Conservation (phyloP, 2,329 filamentous ascomycete genomes). For the Curvularia lunata region DNA sequence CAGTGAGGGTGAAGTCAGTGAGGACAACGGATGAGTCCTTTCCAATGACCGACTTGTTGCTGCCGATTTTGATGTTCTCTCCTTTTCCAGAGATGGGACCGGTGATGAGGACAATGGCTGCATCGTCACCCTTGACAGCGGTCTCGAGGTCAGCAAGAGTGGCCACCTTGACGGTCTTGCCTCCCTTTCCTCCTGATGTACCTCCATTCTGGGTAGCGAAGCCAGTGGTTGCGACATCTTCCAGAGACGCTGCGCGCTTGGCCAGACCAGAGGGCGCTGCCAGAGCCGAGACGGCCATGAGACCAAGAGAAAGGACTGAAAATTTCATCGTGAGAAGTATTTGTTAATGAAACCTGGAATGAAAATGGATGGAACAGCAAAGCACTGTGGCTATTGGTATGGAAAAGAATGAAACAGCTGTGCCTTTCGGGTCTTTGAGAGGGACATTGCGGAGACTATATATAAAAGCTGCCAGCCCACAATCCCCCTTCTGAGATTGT, state of each 20-base stretch:
- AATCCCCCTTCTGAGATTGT: not conserved
- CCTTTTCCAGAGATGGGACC: slow-evolving; percentile 53
- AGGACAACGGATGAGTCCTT: slow-evolving; percentile 55
- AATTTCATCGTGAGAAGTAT: slow-evolving; percentile 36
- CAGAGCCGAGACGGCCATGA: slow-evolving; percentile 41
- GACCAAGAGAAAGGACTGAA: slow-evolving; percentile 38
- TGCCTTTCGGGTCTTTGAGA: slow-evolving; percentile 12
- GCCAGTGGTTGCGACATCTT: slow-evolving; percentile 39
- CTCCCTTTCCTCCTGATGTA: slow-evolving; percentile 50
- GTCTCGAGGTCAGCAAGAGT: slow-evolving; percentile 50
- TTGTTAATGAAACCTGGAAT: slow-evolving; percentile 18
- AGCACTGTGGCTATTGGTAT: slow-evolving; percentile 18
- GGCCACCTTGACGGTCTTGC: slow-evolving; percentile 45
- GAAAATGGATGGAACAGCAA: slow-evolving; percentile 23
- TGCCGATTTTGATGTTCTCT: slow-evolving; percentile 54
- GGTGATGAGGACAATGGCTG: slow-evolving; percentile 56
- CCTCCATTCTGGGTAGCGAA: slow-evolving; percentile 46
- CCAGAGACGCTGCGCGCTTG: slow-evolving; percentile 38
- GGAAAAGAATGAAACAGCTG: slow-evolving; percentile 29
- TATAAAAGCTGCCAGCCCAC: slow-evolving; percentile 3
- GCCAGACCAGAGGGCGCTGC: slow-evolving; percentile 38
- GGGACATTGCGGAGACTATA: slow-evolving; percentile 16
- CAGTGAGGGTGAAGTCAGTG: slow-evolving; percentile 55
- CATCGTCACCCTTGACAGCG: slow-evolving; percentile 53
- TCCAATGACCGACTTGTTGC: slow-evolving; percentile 61